These are phyloP conservation scores for Blastobotrys indianensis DNA, from an alignment of 1,139 yeast species.

Conservation along the genomic window DNA sequence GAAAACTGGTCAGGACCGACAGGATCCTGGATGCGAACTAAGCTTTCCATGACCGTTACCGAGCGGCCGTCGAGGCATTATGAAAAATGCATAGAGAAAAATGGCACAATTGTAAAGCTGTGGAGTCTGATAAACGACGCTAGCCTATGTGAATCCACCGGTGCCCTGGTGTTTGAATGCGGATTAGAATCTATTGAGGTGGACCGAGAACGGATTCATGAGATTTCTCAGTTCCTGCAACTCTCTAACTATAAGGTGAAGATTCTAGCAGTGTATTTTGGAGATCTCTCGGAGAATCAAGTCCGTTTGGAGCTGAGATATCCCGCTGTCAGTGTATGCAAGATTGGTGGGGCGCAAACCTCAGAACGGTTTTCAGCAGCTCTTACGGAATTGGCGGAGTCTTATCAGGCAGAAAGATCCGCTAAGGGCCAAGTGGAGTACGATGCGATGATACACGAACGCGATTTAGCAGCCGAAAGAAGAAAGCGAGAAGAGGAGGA, in stretches of 20 bases:
- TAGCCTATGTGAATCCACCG: slow-evolving; percentile 21
- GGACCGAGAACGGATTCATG: slow-evolving; percentile 17
- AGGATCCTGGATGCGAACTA: slow-evolving; percentile 30
- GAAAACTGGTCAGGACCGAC: slow-evolving; percentile 29
- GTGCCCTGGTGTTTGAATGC: slow-evolving; percentile 26
- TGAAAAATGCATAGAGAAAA: slow-evolving; percentile 9
- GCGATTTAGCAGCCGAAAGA: slow-evolving; percentile 8
- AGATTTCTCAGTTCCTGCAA: slow-evolving; percentile 13
- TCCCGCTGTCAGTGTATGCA: background rate
- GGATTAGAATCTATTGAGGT: slow-evolving; percentile 20
- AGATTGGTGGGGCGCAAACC: background rate
- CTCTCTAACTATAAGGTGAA: slow-evolving; percentile 1
- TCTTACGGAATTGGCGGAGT: background rate
- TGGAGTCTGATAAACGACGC: slow-evolving; percentile 23
- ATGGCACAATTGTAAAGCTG: slow-evolving; percentile 14
- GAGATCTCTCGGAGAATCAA: slow-evolving; percentile 1
- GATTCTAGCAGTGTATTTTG: slow-evolving; percentile 11
- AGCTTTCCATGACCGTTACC: slow-evolving; percentile 20
- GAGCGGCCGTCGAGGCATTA: slow-evolving; percentile 3
- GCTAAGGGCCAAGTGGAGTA: slow-evolving; percentile 6
- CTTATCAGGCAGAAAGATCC: slow-evolving; percentile 8
- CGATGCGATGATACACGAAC: slow-evolving; percentile 6
- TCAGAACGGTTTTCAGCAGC: background rate
- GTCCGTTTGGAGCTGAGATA: background rate
- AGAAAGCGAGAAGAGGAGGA: slow-evolving; percentile 6